A percentile compares a stretch with the other conserved stretches of the same genome.
These are phyloP conservation scores for Medicago truncatula DNA, from an alignment of 306 rosid species.

Conservation along the genomic window MtrunA17r5.0-ANR NC_053046.1:39036501-39037000, in stretches of 20 bases:
- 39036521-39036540: slow-evolving; percentile 59
- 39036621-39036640: slow-evolving; percentile 67
- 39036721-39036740: slow-evolving; percentile 75
- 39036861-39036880: slow-evolving; percentile 89
- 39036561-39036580: slow-evolving; percentile 77
- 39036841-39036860: slow-evolving; percentile 56
- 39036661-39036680: slow-evolving; percentile 77
- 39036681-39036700: slow-evolving; percentile 70
- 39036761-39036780: slow-evolving; percentile 82
- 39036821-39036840: slow-evolving; percentile 54
- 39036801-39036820: slow-evolving; percentile 25
- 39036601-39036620: slow-evolving; percentile 48
- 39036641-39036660: slow-evolving; percentile 74
- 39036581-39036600: slow-evolving; percentile 74
- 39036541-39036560: slow-evolving; percentile 63
- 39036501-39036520: slow-evolving; percentile 65
- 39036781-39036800: slow-evolving; percentile 44
- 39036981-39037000: neutral
- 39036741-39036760: slow-evolving; percentile 73
- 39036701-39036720: slow-evolving; percentile 85
- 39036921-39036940: neutral
- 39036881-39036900: slow-evolving; percentile 22
- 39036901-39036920: neutral
- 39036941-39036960: neutral
- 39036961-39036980: neutral